Base-by-base conservation (phyloP, 768 basidiomycete genomes). In the Mycena albidolilacea region DNA sequence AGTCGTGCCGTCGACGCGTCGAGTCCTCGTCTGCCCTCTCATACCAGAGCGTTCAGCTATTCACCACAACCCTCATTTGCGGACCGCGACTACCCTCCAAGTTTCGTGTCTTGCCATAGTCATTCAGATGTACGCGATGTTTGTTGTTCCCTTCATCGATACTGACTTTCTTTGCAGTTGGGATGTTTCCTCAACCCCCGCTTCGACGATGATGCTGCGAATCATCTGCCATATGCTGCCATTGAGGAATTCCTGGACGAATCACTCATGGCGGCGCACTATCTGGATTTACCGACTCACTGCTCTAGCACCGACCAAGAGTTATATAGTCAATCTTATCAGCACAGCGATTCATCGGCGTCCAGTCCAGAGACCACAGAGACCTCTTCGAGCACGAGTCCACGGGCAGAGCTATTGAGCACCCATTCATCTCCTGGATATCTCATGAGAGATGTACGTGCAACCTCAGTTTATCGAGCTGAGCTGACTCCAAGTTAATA, bases 311-410 rank as follows among this genome's bases (percentile, higher is more conserved):
- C 19, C 4, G 35, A 37, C 21, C 61, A 63, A 17, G 48, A 64
- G n/a, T 14, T 35, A 35, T 65, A 52, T 4, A 15, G 5, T 23
- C 61, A 9, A 9, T 44, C 58, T 0, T 65, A 71, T 21, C 17
- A 54, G 9, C 37, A 37, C 35, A 65, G 70, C 39, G 64, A 65
- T 37, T 65, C 70, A 30, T 52, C 70, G 23, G 58, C n/a, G 3
- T 71, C 70, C 38, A 71, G 70, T 21, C 69, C 69, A 1, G 64
- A 71, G 15, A 58, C 57, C 48, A 65, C 64, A 1, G 64, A 65
- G 14, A 65, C 70, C 19, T 39, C 64, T 8, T 71, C 70, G 39
- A 64, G 64, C 57, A 41, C 57, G 23, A 71, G 70, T 41, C 63
- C 64, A 10, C 70, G 44, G 1, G 44, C 64, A 0, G 70, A 61